phyloP scores from a whole-genome alignment of 2,329 filamentous ascomycete genomes.

The Neocatenulostroma microsporum region DNA sequence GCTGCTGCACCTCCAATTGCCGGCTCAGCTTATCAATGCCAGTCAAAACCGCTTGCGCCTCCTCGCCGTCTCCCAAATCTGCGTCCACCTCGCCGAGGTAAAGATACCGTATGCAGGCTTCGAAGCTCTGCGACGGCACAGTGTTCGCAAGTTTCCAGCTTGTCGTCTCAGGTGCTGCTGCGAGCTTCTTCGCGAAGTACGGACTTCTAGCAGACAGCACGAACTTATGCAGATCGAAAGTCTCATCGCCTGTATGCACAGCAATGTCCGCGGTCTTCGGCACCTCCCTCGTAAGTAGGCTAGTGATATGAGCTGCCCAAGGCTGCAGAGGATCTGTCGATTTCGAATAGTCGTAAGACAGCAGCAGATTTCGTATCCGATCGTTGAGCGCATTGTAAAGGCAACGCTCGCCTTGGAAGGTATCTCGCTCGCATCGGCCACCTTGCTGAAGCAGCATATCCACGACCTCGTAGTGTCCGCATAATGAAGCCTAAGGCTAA shows the following conservation, averaged over 20 bases:
- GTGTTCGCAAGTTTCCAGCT: conserved; percentile 63
- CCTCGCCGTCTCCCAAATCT: conserved; percentile 60
- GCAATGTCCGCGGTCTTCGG: conserved; percentile 77
- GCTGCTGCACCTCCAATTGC: conserved; percentile 71
- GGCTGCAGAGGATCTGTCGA: conserved; percentile 85
- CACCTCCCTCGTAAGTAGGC: conserved; percentile 58
- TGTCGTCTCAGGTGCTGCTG: conserved; percentile 58
- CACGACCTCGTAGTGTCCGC: conserved; percentile 88
- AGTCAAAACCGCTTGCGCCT: conserved; percentile 55
- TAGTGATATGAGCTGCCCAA: conserved; percentile 78
- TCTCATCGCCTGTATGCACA: conserved; percentile 57
- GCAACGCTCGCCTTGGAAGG: conserved; percentile 88
- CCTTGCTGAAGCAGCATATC: conserved; percentile 80
- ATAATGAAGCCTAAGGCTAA: conserved; percentile 68
- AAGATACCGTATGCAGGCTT: conserved; percentile 70
- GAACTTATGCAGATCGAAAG: conserved; percentile 82
- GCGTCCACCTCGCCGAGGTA: conserved; percentile 78
- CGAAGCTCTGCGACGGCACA: conserved; percentile 68
- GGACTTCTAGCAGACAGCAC: conserved; percentile 77
- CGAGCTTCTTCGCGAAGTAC: conserved; percentile 73
- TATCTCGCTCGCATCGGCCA: conserved; percentile 57
- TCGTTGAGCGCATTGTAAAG: conserved; percentile 95
- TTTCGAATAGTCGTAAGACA: conserved; percentile 94
- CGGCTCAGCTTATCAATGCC: conserved; percentile 78
- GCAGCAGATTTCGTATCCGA: conserved; percentile 80